Conservation (phyloP, 2,329 filamentous ascomycete species). For the Cordyceps cateniannulata region DNA sequence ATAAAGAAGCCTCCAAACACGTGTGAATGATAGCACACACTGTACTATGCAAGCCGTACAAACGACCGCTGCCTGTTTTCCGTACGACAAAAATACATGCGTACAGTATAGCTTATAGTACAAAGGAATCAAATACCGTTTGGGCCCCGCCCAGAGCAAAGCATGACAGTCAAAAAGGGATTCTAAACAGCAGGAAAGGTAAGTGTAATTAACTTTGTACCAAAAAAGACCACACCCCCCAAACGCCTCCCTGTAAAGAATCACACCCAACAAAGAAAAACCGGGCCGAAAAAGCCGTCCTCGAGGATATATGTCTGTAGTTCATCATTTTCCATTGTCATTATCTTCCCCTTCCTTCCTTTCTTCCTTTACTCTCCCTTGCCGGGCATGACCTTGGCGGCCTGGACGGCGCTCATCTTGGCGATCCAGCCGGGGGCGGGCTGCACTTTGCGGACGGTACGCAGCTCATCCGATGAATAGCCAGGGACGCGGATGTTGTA, state of each 20-base stretch:
- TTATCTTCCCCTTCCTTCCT: not conserved
- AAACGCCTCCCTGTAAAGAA: not conserved
- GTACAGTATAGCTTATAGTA: too few species aligned
- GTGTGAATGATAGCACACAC: too few species aligned
- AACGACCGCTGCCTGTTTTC: too few species aligned
- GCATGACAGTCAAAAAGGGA: too few species aligned
- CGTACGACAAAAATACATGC: too few species aligned
- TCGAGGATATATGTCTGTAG: not conserved
- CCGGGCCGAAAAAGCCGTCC: not conserved
- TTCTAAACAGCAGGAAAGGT: too few species aligned
- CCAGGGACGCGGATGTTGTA: constrained; percentile 92
- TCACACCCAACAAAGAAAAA: not conserved
- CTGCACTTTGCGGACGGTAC: constrained; percentile 89
- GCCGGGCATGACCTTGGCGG: constrained; percentile 72
- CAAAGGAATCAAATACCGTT: too few species aligned
- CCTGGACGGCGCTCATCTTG: constrained; percentile 96
- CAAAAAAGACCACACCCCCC: not conserved
- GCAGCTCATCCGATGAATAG: constrained; percentile 88
- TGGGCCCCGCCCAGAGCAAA: too few species aligned
- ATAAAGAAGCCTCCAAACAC: too few species aligned
- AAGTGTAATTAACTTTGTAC: not conserved
- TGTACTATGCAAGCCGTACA: too few species aligned
- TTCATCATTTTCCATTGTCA: not conserved
- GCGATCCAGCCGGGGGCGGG: constrained; percentile 84
- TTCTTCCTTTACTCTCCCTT: constrained; percentile 40